Base-by-base conservation (phyloP, 345 rosid genomes). In the Salix viminalis region DNA sequence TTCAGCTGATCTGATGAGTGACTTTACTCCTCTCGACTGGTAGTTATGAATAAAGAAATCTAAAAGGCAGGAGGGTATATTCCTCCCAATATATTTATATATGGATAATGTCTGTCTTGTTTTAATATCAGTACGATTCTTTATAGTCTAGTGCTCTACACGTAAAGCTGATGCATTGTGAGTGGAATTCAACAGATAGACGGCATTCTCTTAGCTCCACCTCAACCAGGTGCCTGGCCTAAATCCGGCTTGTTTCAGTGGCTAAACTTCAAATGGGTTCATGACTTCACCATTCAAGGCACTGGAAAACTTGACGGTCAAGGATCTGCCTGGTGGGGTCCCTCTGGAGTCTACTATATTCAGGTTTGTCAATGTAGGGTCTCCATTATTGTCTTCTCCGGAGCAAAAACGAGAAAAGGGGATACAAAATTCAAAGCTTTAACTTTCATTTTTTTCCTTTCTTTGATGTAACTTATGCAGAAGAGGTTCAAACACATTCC, bases 261-360 rank as follows among this genome's bases (percentile, higher is more conserved):
- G 98, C 77, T 94, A 30, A 91, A 92, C 80, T 90, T 94, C 80
- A 91, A 92, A 88, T 92, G 97, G 95, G 76, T 92, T 21, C 83
- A 84, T 65, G 86, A 88, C 56, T 86, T 90, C 83, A 85, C 94
- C 60, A 84, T 94, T 77, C 90, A 85, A 88, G 97, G 98, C 30
- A 72, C 83, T 72, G 98, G 97, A 67, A 79, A 85, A 56, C 81
- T 91, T 76, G 90, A 94, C 79, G 97, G 88, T 74, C 97, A 89
- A 84, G 97, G 97, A 81, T 86, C 86, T 42, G 68, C 85, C 39
- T 92, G 98, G 97, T 94, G 97, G 98, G 85, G 64, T 83, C 70
- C 76, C 70, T 74, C 80, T 62, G 78, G 73, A 46, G 71, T 76
- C 83, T 77, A 85, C 61, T 78, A 81, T 15, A 84, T 78, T 73